Percentiles rank a stretch among this genome's conserved stretches.
phyloP scores from a whole-genome alignment of 352 stramenopile species.

The Phytophthora cryptogea region DNA sequence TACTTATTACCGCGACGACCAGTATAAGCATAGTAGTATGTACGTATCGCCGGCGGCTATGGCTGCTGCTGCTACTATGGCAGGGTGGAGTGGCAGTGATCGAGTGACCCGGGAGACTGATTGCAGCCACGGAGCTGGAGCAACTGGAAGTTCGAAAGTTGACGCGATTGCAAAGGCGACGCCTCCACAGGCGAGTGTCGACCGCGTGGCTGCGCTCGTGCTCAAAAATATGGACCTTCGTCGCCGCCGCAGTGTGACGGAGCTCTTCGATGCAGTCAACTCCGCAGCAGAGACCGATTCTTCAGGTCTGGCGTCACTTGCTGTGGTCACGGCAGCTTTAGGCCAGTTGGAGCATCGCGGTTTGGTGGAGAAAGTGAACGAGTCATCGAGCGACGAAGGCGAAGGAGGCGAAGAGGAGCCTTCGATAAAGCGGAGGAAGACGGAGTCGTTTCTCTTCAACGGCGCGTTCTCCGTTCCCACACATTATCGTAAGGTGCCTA shows the following conservation, averaged over 20 bases:
- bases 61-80: conserved; percentile 27
- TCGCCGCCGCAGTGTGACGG: conserved; percentile 52
- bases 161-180: conserved; percentile 13
- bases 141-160: conserved; percentile 7
- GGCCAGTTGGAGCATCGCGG: conserved; percentile 55
- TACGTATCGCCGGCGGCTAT: conserved; percentile 64
- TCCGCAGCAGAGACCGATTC: conserved; percentile 2
- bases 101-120: conserved; percentile 27
- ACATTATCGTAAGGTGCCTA: conserved; percentile 71
- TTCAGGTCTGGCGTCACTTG: conserved; percentile 40
- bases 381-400: conserved; percentile 20
- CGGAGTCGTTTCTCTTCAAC: conserved; percentile 13
- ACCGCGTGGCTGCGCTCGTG: conserved; percentile 54
- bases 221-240: conserved; percentile 66
- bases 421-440: conserved; percentile 34
- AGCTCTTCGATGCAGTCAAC: conserved; percentile 63
- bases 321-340: conserved; percentile 61
- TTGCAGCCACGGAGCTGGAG: conserved; percentile 6
- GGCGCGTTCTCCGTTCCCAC: conserved; percentile 34
- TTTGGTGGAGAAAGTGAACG: conserved; percentile 52
- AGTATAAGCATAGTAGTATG: conserved; percentile 85
- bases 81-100: conserved; percentile 38
- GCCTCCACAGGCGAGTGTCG: conserved; percentile 30
- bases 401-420: conserved; percentile 11
- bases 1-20: conserved; percentile 73